Base-by-base conservation (phyloP, 495 filamentous ascomycete genomes). In the Neurospora sp. region DNA sequence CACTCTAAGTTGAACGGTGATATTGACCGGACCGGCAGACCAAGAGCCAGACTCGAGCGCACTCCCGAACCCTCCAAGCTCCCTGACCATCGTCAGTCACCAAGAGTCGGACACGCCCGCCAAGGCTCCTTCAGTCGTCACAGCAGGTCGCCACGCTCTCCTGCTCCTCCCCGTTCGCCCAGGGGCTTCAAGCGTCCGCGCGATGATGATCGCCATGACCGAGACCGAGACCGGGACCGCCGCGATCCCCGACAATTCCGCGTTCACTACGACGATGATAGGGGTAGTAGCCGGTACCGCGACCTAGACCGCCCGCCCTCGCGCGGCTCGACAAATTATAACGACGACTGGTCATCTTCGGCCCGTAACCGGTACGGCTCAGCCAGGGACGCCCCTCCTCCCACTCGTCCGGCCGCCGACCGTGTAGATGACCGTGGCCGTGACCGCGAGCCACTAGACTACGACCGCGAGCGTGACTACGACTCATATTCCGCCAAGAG, bases 1-100 rank as follows among this genome's bases (percentile, higher is more conserved):
- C 83, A 83, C 75, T 75, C 78, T 83, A 80, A 84, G 75, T 76
- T 81, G 86, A 84, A 82, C 84, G 85, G 84, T 86, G 77, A 77
- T 77, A 88, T 90, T 90, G 89, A 90, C 89, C 87, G 87, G 82
- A 82, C 79, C 85, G 88, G 88, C 88, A 88, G 89, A 90, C 86
- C 84, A 83, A 88, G 89, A 86, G 86, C 86, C 89, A 89, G 87
- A 86, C 84, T 86, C 81, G 93, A 93, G 88, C 90, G 89, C 86
- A 85, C 87, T 86, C 91, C 90, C 84, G 86, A 90, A 85, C 90
- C 86, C 84, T 89, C 93, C 89, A 91, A 90, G 88, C 86, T 86
- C 81, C 86, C 89, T 83, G 90, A 86, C 89, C 80, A 80, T 38
- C 78, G 77, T 35, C 78, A 81, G 79, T 85, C 84, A 81, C 76